phyloP scores from a whole-genome alignment of 2,329 filamentous ascomycete species.

The Aspergillus amoenus region DNA sequence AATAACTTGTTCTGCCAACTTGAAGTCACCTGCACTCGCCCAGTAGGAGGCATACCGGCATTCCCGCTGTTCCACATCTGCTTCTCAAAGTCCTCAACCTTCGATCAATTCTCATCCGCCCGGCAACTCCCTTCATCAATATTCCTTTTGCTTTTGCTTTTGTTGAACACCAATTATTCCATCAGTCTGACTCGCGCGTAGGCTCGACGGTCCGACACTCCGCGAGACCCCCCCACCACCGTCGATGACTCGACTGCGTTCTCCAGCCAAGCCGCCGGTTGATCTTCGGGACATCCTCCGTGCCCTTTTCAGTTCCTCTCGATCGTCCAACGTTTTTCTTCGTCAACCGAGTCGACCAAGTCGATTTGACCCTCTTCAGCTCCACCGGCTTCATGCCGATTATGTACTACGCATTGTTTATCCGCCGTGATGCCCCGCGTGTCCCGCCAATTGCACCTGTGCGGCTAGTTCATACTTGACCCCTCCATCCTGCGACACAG shows the following conservation, averaged over 20 bases:
- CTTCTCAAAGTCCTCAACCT: too few species aligned
- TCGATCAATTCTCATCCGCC: too few species aligned
- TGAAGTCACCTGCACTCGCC: too few species aligned
- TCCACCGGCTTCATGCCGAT: constrained; percentile 1
- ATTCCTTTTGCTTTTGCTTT: not conserved
- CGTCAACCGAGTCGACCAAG: too few species aligned
- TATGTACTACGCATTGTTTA: not conserved
- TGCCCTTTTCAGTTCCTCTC: constrained; percentile 20
- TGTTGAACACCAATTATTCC: too few species aligned
- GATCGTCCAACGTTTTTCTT: not conserved
- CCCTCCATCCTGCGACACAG: not conserved
- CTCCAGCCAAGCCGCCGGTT: constrained; percentile 19
- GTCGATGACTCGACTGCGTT: not conserved
- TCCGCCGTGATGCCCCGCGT: not conserved
- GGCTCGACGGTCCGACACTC: constrained; percentile 21
- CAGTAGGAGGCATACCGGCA: too few species aligned
- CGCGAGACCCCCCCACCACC: constrained; percentile 5
- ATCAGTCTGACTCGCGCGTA: not conserved
- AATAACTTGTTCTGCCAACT: too few species aligned
- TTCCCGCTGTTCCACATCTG: too few species aligned
- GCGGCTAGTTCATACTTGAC: not conserved
- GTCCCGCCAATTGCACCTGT: constrained; percentile 3
- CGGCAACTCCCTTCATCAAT: not conserved
- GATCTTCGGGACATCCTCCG: constrained; percentile 29
- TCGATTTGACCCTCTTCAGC: not conserved